These are phyloP conservation scores for Backusella circina DNA, from an alignment of 192 early-diverging fungal genomes.

Conservation along the genomic window DNA sequence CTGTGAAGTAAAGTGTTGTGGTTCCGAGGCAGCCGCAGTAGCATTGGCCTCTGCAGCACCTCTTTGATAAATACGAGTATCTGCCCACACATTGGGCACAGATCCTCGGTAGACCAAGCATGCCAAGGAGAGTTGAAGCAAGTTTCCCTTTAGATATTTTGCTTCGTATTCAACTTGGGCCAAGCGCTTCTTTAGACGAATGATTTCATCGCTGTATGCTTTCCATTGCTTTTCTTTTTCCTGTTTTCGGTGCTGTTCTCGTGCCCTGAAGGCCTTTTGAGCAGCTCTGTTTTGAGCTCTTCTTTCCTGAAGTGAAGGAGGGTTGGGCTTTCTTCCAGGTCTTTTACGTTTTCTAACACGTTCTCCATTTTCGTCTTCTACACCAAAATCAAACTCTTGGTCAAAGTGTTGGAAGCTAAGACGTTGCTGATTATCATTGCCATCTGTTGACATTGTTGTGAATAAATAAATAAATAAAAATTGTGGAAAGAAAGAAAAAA, in stretches of 20 bases:
- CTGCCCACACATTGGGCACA: slow-evolving; percentile 13
- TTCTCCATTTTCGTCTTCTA: slow-evolving; percentile 26
- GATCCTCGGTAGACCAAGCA: slow-evolving; percentile 7
- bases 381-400: slow-evolving; percentile 25
- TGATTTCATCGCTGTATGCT: slow-evolving; percentile 8
- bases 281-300: slow-evolving; percentile 29
- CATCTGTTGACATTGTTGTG: not conserved
- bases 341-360: slow-evolving; percentile 23
- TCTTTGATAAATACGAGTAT: not conserved
- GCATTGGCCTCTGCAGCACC: not conserved
- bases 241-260: slow-evolving; percentile 19
- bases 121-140: slow-evolving; percentile 13
- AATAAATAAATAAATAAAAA: not conserved
- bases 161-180: slow-evolving; percentile 9
- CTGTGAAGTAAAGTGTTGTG: not conserved
- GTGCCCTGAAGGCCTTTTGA: slow-evolving; percentile 25
- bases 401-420: slow-evolving; percentile 31
- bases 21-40: not conserved
- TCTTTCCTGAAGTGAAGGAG: slow-evolving; percentile 26
- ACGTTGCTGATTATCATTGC: not conserved
- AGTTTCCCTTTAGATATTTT: slow-evolving; percentile 11
- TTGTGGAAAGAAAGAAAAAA: not conserved
- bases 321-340: slow-evolving; percentile 31
- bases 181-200: not conserved
- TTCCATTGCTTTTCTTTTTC: slow-evolving; percentile 17